Evolutionary conservation across 169 alveolate genomes (phyloP).

Genomic region (Cryptosporidium xiaoi): DNA sequence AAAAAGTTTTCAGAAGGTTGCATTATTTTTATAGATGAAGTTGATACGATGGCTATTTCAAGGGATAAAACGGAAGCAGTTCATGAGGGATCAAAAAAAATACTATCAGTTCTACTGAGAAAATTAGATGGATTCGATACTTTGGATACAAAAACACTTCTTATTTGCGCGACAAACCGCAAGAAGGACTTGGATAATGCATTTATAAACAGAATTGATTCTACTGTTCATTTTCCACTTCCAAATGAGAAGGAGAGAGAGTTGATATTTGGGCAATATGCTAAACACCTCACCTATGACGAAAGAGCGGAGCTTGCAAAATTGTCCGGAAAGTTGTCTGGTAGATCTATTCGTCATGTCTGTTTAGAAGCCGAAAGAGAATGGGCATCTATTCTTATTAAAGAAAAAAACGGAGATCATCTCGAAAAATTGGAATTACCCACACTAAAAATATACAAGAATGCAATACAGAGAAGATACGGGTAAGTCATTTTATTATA

Average conservation of each 20-base stretch:
- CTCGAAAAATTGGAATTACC: slow-evolving; percentile 34
- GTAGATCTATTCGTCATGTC: slow-evolving; percentile 83
- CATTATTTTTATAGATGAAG: slow-evolving; percentile 88
- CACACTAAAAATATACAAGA: slow-evolving; percentile 18
- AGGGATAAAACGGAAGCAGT: slow-evolving; percentile 83
- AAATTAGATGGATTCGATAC: slow-evolving; percentile 89
- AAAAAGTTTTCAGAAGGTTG: slow-evolving; percentile 80
- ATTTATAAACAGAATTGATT: slow-evolving; percentile 80
- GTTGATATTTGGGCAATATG: slow-evolving; percentile 84
- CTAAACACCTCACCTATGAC: slow-evolving; percentile 80
- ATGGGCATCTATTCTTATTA: slow-evolving; percentile 86
- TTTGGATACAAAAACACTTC: slow-evolving; percentile 80
- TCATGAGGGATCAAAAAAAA: slow-evolving; percentile 89
- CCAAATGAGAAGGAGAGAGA: slow-evolving; percentile 85
- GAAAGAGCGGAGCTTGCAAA: slow-evolving; percentile 80
- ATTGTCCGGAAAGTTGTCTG: slow-evolving; percentile 79
- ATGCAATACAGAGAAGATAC: slow-evolving; percentile 39
- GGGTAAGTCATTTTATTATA: background rate
- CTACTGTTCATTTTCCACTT: slow-evolving; percentile 79
- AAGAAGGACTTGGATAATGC: slow-evolving; percentile 89
- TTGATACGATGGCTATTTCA: slow-evolving; percentile 86
- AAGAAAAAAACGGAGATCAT: slow-evolving; percentile 77
- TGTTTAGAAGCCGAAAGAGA: slow-evolving; percentile 91
- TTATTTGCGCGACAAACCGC: slow-evolving; percentile 89
- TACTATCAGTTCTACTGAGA: slow-evolving; percentile 85